Base-by-base conservation (phyloP, 106 monocot genomes). In the Agapanthus africanus region DNA sequence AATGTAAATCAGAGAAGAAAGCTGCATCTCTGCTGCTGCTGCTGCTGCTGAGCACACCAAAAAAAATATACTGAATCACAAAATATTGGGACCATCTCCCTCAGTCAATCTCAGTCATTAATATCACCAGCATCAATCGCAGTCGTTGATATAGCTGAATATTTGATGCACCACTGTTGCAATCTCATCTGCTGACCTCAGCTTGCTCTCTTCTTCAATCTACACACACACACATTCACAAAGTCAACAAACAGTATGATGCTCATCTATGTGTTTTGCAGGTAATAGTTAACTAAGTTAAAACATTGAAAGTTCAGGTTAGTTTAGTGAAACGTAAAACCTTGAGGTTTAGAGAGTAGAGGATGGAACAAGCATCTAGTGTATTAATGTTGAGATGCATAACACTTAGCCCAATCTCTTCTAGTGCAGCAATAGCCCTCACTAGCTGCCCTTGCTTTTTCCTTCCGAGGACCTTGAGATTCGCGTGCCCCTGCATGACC, bases 261-360 rank as follows among this genome's bases (percentile, higher is more conserved):
- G n/a, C n/a, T n/a, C n/a, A n/a, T n/a, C n/a, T n/a, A n/a, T n/a
- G n/a, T n/a, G n/a, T n/a, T n/a, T n/a, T n/a, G n/a, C n/a, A n/a
- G n/a, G n/a, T n/a, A n/a, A n/a, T n/a, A n/a, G n/a, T n/a, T n/a
- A n/a, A n/a, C n/a, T n/a, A n/a, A n/a, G n/a, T n/a, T n/a, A n/a
- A n/a, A n/a, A n/a, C n/a, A n/a, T n/a, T n/a, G n/a, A n/a, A n/a
- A n/a, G n/a, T n/a, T n/a, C n/a, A n/a, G n/a, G n/a, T n/a, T n/a
- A n/a, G n/a, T n/a, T n/a, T n/a, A n/a, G n/a, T n/a, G n/a, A n/a
- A 19, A 66, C 4, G 1, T 44, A 54, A 51, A 46, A 97, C 97
- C 87, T 90, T 99, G 42, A 99, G 82, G 68, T 87, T 99, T 70
- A 99, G 66, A 15, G 81, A 99, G 82, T 89, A 87, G 57, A 99